Evolutionary conservation across 208 protist genomes (phyloP), one percentile per base, ranked within the genome.

Genomic region (Crithidia brevicula): DNA sequence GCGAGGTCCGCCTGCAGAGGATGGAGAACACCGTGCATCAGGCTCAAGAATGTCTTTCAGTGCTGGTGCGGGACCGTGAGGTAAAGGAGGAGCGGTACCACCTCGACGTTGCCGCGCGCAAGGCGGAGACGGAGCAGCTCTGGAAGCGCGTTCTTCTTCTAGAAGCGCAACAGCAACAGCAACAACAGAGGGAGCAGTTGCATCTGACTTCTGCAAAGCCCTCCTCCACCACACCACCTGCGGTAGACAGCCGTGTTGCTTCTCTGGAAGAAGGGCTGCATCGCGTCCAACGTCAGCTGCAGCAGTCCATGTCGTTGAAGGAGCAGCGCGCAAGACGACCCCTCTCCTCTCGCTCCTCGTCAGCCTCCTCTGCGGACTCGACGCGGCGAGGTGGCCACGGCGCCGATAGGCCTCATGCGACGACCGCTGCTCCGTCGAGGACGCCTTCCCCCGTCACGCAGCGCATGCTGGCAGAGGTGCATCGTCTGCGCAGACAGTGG

Each of bases 71-170:
- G 22, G 88, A 91, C 69, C 67, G 64, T 4, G 62, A 73, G n/a
- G 36, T 85, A 15, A 94, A 91, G 69, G 88, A 94, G 69, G 79
- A 86, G 61, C 82, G 88, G 15, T 87, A 94, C 54, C 72, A 58
- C 25, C 28, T 90, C 30, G 88, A 94, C 57, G 51, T 53, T 9
- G 67, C 38, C 7, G 53, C 53, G 8, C 72, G 67, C 13, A 27
- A 53, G 1, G 57, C 58, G 20, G 64, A 71, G 16, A 40, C n/a
- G 18, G 49, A 56, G 28, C 50, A 56, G 62, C 30, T 81, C 51
- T 57, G 70, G 54, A 60, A 43, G 49, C 62, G 50, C 6, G 11
- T 81, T 40, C 45, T 50, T 2, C 7, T 5, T 11, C 47, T 78
- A 4, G 77, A 82, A 52, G 45, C 53, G 4, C 54, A 75, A 33